Percentiles rank a stretch among this genome's conserved stretches.
phyloP scores from a whole-genome alignment of 2,329 filamentous ascomycete genomes.

The Rutstroemia sp. region DNA sequence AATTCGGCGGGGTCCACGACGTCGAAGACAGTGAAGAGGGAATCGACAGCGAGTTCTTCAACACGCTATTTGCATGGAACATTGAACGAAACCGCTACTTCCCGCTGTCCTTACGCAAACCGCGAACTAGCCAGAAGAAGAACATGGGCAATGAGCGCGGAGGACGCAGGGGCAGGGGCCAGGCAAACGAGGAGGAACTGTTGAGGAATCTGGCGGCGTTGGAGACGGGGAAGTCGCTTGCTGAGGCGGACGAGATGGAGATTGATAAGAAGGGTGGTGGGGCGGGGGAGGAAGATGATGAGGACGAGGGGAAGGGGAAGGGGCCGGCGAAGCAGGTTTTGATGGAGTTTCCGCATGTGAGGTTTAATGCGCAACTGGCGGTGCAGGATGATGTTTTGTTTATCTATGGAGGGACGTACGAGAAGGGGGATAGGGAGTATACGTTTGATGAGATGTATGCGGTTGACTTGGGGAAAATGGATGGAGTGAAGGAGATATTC shows the following conservation, averaged over 20 bases:
- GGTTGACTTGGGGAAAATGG: constrained; percentile 87
- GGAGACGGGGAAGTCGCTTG: constrained; percentile 63
- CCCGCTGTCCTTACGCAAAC: constrained; percentile 68
- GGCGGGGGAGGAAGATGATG: constrained; percentile 41
- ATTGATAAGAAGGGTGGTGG: constrained; percentile 40
- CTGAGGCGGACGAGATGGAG: constrained; percentile 42
- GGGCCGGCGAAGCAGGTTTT: constrained; percentile 55
- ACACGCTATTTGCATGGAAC: constrained; percentile 86
- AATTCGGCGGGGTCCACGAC: constrained; percentile 92
- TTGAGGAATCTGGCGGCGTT: constrained; percentile 79
- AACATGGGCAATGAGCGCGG: constrained; percentile 49
- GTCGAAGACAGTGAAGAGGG: constrained; percentile 88
- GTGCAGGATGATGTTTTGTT: constrained; percentile 91
- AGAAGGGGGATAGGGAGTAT: constrained; percentile 90
- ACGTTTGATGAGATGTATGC: constrained; percentile 95
- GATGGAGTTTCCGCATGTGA: constrained; percentile 78
- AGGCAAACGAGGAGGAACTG: constrained; percentile 87
- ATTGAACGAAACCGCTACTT: constrained; percentile 95
- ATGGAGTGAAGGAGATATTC: constrained; percentile 90
- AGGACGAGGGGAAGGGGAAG: constrained; percentile 37
- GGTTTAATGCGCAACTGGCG: constrained; percentile 86
- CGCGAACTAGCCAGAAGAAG: constrained; percentile 60
- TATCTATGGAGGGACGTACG: constrained; percentile 91
- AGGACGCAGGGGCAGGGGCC: constrained; percentile 63
- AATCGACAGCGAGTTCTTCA: constrained; percentile 97